Conservation (phyloP, 2,329 filamentous ascomycete species). For the Colletotrichum sp. region DNA sequence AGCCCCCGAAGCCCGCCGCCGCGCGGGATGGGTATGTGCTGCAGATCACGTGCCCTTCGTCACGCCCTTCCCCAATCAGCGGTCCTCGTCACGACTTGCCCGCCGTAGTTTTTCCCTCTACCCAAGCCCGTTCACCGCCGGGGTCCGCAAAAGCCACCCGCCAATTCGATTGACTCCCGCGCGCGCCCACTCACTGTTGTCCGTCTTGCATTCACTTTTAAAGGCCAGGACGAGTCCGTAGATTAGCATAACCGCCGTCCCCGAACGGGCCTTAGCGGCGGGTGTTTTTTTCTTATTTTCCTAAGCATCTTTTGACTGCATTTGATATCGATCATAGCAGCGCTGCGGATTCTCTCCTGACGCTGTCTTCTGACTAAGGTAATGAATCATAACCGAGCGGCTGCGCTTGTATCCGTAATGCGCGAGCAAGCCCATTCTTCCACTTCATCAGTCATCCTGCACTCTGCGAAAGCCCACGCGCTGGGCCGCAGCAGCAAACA, state of each 20-base stretch:
- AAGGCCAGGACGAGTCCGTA: not conserved
- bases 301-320: not conserved
- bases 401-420: not conserved
- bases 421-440: not conserved
- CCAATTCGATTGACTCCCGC: not conserved
- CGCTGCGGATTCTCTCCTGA: not conserved
- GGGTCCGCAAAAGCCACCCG: not conserved
- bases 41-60: conserved; percentile 1
- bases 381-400: not conserved
- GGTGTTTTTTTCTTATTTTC: not conserved
- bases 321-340: no score
- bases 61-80: not conserved
- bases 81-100: conserved; percentile 13
- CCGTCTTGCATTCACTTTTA: not conserved
- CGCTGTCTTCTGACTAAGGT: not conserved
- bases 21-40: not conserved
- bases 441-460: not conserved
- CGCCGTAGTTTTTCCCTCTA: not conserved
- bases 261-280: not conserved
- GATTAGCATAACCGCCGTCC: not conserved
- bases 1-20: not conserved
- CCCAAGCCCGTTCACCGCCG: not conserved
- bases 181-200: not conserved
- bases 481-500: not conserved
- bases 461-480: not conserved